These are phyloP conservation scores for Solanum verrucosum DNA, from an alignment of 257 asterid species.

Conservation along the genomic window DNA sequence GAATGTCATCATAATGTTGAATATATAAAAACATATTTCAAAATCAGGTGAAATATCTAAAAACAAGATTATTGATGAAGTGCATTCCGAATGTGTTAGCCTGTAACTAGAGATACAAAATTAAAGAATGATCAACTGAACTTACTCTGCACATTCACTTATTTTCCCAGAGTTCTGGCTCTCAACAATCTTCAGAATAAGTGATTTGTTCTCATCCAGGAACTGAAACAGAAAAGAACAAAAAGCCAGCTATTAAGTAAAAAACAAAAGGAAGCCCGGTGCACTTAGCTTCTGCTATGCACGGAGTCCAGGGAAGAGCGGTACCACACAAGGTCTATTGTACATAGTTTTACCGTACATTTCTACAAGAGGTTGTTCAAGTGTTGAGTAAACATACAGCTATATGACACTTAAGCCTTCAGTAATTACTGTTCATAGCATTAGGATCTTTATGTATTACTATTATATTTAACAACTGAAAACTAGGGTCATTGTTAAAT, in stretches of 20 bases:
- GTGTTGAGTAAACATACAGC: background rate
- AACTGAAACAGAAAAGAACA: slow-evolving; percentile 29
- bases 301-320: background rate
- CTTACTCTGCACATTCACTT: slow-evolving; percentile 95
- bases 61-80: background rate
- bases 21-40: background rate
- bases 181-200: slow-evolving; percentile 94
- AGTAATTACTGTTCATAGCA: background rate
- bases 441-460: background rate
- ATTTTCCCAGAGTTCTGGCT: slow-evolving; percentile 93
- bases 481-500: background rate
- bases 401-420: background rate
- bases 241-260: background rate
- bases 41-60: background rate
- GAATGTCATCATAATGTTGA: background rate
- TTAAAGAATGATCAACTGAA: background rate
- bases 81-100: background rate
- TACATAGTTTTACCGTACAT: background rate
- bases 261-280: background rate
- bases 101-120: background rate
- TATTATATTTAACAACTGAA: background rate
- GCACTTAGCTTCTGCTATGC: background rate
- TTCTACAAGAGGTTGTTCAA: background rate
- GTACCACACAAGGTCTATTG: background rate
- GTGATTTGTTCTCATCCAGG: slow-evolving; percentile 93